phyloP scores from a whole-genome alignment of 352 stramenopile species.

The Phytophthora agathidicida region DNA sequence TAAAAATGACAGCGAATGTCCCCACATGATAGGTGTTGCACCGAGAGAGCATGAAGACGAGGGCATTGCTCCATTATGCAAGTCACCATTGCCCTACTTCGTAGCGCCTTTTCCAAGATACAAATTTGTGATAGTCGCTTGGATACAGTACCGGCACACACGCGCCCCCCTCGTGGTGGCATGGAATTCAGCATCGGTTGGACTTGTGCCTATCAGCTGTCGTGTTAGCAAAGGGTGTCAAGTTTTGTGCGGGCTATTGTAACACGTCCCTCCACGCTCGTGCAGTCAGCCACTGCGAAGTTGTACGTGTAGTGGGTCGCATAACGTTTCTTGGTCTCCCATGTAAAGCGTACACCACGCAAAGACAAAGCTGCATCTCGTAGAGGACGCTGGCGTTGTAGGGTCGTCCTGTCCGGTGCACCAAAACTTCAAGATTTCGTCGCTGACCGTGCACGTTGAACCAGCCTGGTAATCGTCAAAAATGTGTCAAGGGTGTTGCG shows the following conservation, averaged over 20 bases:
- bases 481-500: background rate
- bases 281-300: background rate
- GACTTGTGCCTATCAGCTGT: constrained; percentile 11
- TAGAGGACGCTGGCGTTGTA: constrained; percentile 2
- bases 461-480: constrained; percentile 3
- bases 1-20: background rate
- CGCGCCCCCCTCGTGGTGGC: too few species aligned
- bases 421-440: constrained; percentile 10
- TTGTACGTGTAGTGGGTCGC: background rate
- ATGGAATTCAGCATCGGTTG: background rate
- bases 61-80: background rate
- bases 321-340: too few species aligned
- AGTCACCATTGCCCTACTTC: too few species aligned
- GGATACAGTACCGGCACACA: too few species aligned
- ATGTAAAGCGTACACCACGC: background rate
- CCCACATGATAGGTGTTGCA: constrained; percentile 17
- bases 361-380: background rate
- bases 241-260: constrained; percentile 1
- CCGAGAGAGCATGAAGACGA: constrained; percentile 5
- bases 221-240: constrained; percentile 1
- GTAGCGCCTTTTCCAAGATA: constrained; percentile 15
- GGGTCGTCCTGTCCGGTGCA: background rate
- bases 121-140: constrained; percentile 3
- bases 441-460: background rate
- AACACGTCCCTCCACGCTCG: too few species aligned